phyloP scores from a whole-genome alignment of 768 basidiomycete species.

The Trametes villosa region DNA sequence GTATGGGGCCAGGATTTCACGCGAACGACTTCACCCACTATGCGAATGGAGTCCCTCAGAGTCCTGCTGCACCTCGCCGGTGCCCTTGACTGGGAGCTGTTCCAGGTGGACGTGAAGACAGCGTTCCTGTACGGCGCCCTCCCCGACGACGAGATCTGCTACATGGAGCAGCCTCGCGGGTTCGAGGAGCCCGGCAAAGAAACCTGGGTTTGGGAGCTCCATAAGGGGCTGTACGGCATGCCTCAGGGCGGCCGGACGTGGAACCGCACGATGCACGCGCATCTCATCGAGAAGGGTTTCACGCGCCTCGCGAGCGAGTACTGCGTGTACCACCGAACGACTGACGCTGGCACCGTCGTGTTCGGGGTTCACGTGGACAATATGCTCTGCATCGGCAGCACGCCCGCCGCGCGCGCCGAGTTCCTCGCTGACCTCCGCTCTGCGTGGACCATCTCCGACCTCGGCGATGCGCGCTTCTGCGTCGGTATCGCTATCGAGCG shows the following conservation, averaged over 20 bases:
- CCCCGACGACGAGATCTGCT: slow-evolving; percentile 39
- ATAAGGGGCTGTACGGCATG: too few species aligned
- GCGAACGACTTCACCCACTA: slow-evolving; percentile 46
- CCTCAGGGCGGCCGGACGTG: too few species aligned
- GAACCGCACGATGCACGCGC: slow-evolving; percentile 16
- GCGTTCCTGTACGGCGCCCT: slow-evolving; percentile 46
- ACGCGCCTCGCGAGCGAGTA: slow-evolving; percentile 17
- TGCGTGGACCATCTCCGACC: slow-evolving; percentile 40
- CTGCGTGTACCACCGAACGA: slow-evolving; percentile 17
- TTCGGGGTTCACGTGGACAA: slow-evolving; percentile 30
- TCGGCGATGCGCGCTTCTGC: slow-evolving; percentile 36
- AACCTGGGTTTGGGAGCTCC: slow-evolving; percentile 16
- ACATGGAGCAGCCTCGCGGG: slow-evolving; percentile 40
- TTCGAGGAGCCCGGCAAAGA: slow-evolving; percentile 10
- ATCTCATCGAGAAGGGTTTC: slow-evolving; percentile 20
- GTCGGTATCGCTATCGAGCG: slow-evolving; percentile 45
- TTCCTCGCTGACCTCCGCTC: slow-evolving; percentile 35
- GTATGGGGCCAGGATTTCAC: slow-evolving; percentile 46
- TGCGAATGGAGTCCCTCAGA: slow-evolving; percentile 43
- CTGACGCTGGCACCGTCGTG: slow-evolving; percentile 11
- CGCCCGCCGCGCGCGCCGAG: slow-evolving; percentile 31
- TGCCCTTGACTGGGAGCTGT: slow-evolving; percentile 38
- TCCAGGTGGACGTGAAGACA: slow-evolving; percentile 46
- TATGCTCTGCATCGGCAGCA: slow-evolving; percentile 10
- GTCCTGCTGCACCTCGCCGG: slow-evolving; percentile 44